Conservation (phyloP, 768 basidiomycete genomes). For the Russula brevipes region DNA sequence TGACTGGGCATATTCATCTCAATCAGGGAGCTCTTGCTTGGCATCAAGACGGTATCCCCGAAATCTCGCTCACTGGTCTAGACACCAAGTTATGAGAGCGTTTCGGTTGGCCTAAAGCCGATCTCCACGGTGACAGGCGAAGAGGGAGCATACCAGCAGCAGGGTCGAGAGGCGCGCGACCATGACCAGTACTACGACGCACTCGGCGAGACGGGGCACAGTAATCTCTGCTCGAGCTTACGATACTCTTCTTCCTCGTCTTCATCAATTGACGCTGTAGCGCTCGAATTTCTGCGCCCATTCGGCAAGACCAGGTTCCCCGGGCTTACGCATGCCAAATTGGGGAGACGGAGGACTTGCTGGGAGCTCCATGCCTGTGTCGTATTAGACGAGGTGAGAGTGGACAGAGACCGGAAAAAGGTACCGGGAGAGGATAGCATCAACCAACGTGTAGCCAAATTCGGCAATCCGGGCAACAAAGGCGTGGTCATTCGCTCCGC, state of each 20-base stretch:
- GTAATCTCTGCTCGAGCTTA: conserved; percentile 54
- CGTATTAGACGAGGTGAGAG: neutral
- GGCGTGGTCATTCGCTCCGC: too few relatives aligned
- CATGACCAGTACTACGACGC: conserved; percentile 40
- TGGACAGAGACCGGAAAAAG: neutral
- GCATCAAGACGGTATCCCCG: too few relatives aligned
- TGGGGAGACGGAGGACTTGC: conserved; percentile 16
- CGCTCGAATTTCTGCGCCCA: too few relatives aligned
- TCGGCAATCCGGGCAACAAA: neutral
- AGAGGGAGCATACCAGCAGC: neutral
- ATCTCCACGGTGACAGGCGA: too few relatives aligned
- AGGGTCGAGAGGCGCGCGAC: conserved; percentile 38
- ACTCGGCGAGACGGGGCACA: conserved; percentile 43
- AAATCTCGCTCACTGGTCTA: too few relatives aligned
- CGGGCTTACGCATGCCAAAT: neutral
- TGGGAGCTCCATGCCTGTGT: conserved; percentile 19
- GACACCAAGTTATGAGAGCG: too few relatives aligned
- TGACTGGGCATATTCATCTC: too few relatives aligned
- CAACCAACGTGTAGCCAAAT: conserved; percentile 8
- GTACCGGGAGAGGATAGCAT: neutral
- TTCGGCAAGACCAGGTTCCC: too few relatives aligned
- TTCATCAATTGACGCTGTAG: too few relatives aligned
- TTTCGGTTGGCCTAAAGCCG: too few relatives aligned
- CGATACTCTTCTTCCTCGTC: conserved; percentile 72
- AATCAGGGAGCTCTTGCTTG: too few relatives aligned